phyloP scores from a whole-genome alignment of 116 monocot species.

The Phalaenopsis hybrid region DNA sequence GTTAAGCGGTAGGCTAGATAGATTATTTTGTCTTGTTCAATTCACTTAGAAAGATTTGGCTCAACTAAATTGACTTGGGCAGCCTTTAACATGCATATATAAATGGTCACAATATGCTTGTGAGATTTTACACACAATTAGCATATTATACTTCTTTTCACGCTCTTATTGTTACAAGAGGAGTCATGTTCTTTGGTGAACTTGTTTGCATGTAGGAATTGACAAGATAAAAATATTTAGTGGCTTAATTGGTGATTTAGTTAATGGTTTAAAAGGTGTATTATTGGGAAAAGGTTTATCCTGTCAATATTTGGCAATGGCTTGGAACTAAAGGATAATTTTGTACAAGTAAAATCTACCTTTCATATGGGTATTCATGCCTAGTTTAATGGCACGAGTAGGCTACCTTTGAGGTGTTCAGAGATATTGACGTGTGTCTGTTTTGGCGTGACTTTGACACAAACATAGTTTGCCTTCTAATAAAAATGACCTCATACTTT shows the following conservation, averaged over 20 bases:
- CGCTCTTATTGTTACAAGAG: no score
- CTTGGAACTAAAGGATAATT: not conserved
- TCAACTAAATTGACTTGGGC: no score
- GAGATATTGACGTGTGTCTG: no score
- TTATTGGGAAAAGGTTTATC: not conserved
- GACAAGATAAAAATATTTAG: no score
- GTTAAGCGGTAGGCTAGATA: not conserved
- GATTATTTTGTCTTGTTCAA: not conserved
- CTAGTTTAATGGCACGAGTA: not conserved
- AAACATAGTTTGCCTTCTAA: no score
- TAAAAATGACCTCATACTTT: no score
- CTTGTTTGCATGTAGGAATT: no score
- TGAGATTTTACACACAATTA: not conserved
- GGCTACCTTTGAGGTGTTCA: no score
- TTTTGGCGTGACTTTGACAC: no score
- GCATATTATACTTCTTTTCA: not conserved
- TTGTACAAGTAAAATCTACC: not conserved
- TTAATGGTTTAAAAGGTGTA: not conserved
- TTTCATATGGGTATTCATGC: not conserved
- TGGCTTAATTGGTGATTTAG: not conserved
- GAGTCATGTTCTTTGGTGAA: no score
- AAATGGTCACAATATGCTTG: not conserved
- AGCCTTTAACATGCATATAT: no score
- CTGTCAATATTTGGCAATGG: not conserved
- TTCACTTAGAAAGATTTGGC: not conserved